Percentiles rank a stretch among this genome's conserved stretches.
phyloP scores from a whole-genome alignment of 208 protist genomes.

The Hexamita inflata region DNA sequence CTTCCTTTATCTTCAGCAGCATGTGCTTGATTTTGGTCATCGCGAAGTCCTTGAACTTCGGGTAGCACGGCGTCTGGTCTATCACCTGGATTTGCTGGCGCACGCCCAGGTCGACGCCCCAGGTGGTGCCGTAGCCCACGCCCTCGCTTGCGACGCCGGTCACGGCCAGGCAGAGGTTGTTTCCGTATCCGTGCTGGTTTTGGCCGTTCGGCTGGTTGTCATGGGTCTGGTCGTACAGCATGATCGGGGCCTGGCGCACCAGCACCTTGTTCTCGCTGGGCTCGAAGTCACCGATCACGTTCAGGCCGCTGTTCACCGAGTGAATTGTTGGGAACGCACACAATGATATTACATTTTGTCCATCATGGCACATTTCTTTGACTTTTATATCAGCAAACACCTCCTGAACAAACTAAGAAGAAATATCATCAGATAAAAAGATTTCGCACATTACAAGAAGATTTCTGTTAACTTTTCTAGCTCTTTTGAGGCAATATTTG shows the following conservation, averaged over 20 bases:
- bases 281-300: no score
- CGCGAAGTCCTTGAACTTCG: not conserved
- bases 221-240: no score
- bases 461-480: not conserved
- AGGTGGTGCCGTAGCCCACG: no score
- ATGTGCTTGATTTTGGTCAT: not conserved
- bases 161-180: no score
- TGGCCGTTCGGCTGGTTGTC: not conserved
- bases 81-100: no score
- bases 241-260: no score
- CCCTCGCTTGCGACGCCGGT: no score
- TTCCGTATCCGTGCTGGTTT: not conserved
- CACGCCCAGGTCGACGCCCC: no score
- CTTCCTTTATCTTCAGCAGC: not conserved
- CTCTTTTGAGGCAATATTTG: not conserved
- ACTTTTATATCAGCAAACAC: not conserved
- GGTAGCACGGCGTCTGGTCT: not conserved
- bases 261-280: no score
- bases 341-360: not conserved
- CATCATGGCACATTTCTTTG: not conserved
- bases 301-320: not conserved
- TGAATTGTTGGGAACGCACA: not conserved
- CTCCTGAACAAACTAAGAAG: not conserved
- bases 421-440: not conserved
- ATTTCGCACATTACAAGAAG: not conserved